A percentile compares a stretch with the other conserved stretches of the same genome.
Evolutionary conservation across 352 stramenopile species (phyloP).

Genomic region (Pythium oligandrum): DNA sequence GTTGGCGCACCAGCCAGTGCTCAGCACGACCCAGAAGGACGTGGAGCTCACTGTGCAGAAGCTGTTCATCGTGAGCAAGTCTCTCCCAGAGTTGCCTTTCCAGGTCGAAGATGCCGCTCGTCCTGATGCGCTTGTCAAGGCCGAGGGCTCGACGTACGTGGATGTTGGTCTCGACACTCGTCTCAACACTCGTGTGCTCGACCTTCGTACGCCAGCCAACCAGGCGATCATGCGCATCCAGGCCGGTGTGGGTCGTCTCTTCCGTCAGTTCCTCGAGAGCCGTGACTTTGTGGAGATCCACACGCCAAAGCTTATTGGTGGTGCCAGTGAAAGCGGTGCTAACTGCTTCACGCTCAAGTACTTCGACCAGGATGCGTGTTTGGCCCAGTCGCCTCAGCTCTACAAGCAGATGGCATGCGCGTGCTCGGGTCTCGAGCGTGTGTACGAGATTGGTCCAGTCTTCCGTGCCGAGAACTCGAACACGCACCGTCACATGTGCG

Average conservation of each 20-base stretch:
- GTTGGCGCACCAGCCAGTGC: constrained; percentile 84
- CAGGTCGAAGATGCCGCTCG: constrained; percentile 95
- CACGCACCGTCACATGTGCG: constrained; percentile 98
- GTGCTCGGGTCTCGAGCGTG: constrained; percentile 96
- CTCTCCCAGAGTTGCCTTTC: constrained; percentile 87
- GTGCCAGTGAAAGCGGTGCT: constrained; percentile 95
- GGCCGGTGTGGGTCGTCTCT: constrained; percentile 94
- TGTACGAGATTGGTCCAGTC: constrained; percentile 99
- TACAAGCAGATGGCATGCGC: constrained; percentile 99
- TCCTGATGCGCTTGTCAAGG: constrained; percentile 82
- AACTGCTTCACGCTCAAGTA: constrained; percentile 99
- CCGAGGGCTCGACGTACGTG: constrained; percentile 80
- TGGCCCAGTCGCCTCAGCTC: constrained; percentile 97
- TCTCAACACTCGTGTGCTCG: constrained; percentile 95
- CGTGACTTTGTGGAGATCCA: constrained; percentile 99
- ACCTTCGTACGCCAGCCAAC: constrained; percentile 98
- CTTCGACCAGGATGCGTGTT: constrained; percentile 96
- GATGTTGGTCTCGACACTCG: constrained; percentile 89
- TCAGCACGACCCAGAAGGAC: constrained; percentile 92
- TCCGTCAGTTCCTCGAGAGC: constrained; percentile 94
- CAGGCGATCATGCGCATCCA: constrained; percentile 98
- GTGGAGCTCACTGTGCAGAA: constrained; percentile 94
- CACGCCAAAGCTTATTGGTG: constrained; percentile 97
- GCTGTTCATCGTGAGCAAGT: constrained; percentile 95
- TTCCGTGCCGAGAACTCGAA: constrained; percentile 99